A percentile compares a stretch with the other conserved stretches of the same genome.
Evolutionary conservation across 208 protist species (phyloP).

Genomic region (Trypanosoma cruzi): DNA sequence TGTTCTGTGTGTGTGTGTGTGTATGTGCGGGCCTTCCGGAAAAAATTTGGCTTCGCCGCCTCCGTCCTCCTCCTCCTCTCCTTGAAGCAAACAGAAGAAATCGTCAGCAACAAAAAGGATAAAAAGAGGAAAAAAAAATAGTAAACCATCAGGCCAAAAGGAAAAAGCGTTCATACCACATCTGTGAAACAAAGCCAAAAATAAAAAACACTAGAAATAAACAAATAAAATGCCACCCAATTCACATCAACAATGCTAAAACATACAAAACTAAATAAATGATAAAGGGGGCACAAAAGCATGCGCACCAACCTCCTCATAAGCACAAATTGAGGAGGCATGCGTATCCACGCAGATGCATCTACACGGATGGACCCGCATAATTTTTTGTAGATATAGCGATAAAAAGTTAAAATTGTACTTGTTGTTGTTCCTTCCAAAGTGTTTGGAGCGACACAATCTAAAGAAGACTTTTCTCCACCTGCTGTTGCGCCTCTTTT

Average conservation of each 20-base stretch:
- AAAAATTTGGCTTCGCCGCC: not conserved
- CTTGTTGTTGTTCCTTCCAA: not conserved
- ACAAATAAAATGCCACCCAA: not conserved
- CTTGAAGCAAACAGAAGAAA: slow-evolving; percentile 8
- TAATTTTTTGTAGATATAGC: too few species aligned
- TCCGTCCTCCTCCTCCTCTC: not conserved
- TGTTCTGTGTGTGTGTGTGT: too few species aligned
- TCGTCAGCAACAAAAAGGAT: slow-evolving; percentile 14
- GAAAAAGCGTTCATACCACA: not conserved
- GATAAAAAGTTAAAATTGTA: not conserved
- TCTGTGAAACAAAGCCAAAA: not conserved
- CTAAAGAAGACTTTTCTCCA: slow-evolving; percentile 18
- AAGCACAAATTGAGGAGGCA: not conserved
- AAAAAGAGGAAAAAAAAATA: not conserved
- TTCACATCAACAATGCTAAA: not conserved
- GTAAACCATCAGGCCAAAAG: not conserved
- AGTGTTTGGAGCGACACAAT: not conserved
- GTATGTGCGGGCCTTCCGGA: not conserved
- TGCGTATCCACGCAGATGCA: not conserved
- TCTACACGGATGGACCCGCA: not conserved
- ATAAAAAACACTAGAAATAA: not conserved
- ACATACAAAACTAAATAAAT: not conserved
- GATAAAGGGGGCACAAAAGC: not conserved
- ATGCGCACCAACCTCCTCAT: not conserved
- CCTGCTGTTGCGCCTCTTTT: slow-evolving; percentile 40